A percentile compares a stretch with the other conserved stretches of the same genome.
These are phyloP conservation scores for Adansonia rubrostipa DNA, from an alignment of 441 rosid species.

Conservation along the genomic window DNA sequence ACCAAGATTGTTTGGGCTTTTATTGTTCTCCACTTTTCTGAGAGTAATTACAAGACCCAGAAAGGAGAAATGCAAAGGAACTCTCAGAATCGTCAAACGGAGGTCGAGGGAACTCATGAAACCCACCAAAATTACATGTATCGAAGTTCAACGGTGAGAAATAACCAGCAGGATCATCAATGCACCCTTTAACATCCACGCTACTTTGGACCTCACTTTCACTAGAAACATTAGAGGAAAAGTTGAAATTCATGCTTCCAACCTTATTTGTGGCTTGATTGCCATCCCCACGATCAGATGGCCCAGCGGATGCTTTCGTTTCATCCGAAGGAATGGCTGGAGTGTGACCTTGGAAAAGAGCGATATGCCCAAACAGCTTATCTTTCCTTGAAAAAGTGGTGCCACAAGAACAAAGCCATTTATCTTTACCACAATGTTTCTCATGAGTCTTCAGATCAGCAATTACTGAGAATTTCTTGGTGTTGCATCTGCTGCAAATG, in stretches of 20 bases:
- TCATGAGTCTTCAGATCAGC: conserved; percentile 97
- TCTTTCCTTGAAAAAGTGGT: conserved; percentile 96
- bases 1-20: not conserved
- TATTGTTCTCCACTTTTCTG: conserved; percentile 56
- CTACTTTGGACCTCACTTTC: conserved; percentile 42
- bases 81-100: conserved; percentile 78
- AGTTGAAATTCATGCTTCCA: conserved; percentile 46
- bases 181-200: conserved; percentile 53
- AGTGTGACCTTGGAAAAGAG: conserved; percentile 93
- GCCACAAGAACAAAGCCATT: conserved; percentile 97
- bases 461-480: conserved; percentile 87
- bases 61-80: conserved; percentile 68
- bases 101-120: conserved; percentile 78
- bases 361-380: conserved; percentile 89
- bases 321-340: conserved; percentile 89
- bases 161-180: conserved; percentile 54
- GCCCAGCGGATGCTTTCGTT: conserved; percentile 41
- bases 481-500: conserved; percentile 83
- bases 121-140: conserved; percentile 72
- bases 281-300: conserved; percentile 45
- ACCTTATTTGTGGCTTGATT: conserved; percentile 45
- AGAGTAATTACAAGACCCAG: conserved; percentile 67
- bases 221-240: conserved; percentile 36
- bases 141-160: conserved; percentile 78
- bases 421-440: conserved; percentile 95